Conservation (phyloP, 108 stramenopile genomes). For the Cylindrotheca closterium region DNA sequence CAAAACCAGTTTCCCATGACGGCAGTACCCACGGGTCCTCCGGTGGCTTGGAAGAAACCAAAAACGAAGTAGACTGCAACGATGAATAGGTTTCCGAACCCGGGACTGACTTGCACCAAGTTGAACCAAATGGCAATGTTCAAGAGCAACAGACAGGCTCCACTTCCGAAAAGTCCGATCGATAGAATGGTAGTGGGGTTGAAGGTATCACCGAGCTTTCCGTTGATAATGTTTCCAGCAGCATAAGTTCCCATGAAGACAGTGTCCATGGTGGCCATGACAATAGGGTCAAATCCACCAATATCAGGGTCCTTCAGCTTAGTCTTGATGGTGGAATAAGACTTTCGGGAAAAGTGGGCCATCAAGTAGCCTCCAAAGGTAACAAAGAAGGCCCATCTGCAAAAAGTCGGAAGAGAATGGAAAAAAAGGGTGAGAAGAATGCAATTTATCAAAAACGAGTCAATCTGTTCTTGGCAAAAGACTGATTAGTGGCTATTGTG, state of each 20-base stretch:
- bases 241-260: constrained; percentile 96
- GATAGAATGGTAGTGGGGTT: constrained; percentile 88
- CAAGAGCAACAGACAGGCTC: constrained; percentile 84
- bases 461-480: background rate
- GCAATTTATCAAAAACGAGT: background rate
- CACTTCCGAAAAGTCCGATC: constrained; percentile 91
- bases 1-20: constrained; percentile 98
- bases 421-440: background rate
- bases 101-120: constrained; percentile 52
- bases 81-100: constrained; percentile 78
- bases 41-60: constrained; percentile 96
- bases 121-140: constrained; percentile 83
- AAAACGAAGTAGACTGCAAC: constrained; percentile 87
- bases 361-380: constrained; percentile 95
- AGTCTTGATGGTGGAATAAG: constrained; percentile 94
- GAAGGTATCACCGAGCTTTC: constrained; percentile 94
- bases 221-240: constrained; percentile 89
- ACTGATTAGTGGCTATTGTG: background rate
- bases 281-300: constrained; percentile 74
- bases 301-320: constrained; percentile 56
- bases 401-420: no score
- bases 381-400: constrained; percentile 90
- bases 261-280: constrained; percentile 92
- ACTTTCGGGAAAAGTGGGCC: constrained; percentile 94
- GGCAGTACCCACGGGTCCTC: constrained; percentile 92